Evolutionary conservation across 2,329 filamentous ascomycete genomes (phyloP).

Genomic region (Colletotrichum sidae): DNA sequence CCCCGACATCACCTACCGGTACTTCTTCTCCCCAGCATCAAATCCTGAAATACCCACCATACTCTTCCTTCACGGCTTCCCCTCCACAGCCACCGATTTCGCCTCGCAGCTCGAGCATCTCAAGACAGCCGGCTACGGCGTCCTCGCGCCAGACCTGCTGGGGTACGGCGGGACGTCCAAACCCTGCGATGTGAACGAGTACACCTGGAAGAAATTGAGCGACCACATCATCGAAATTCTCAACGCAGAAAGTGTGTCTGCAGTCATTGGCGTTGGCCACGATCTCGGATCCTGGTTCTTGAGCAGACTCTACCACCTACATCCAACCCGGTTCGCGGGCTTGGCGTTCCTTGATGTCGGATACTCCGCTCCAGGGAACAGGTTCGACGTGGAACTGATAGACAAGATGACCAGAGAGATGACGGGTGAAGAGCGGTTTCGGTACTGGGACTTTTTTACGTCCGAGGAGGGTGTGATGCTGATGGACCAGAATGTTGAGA

Average conservation of each 20-base stretch:
- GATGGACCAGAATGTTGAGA: slow-evolving; percentile 20
- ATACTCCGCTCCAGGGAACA: slow-evolving; percentile 42
- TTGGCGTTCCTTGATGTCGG: slow-evolving; percentile 47
- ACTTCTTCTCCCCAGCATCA: slow-evolving; percentile 47
- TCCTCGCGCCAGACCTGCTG: slow-evolving; percentile 62
- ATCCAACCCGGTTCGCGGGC: slow-evolving; percentile 39
- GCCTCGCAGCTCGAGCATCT: slow-evolving; percentile 50
- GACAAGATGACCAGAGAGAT: slow-evolving; percentile 45
- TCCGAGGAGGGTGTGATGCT: slow-evolving; percentile 8
- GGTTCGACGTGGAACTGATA: slow-evolving; percentile 46
- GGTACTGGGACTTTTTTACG: slow-evolving; percentile 33
- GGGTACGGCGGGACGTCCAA: slow-evolving; percentile 86
- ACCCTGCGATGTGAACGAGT: slow-evolving; percentile 79
- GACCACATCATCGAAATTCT: slow-evolving; percentile 81
- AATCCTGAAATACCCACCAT: slow-evolving; percentile 46
- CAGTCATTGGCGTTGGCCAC: slow-evolving; percentile 69
- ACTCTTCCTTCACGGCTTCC: slow-evolving; percentile 62
- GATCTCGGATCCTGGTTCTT: slow-evolving; percentile 50
- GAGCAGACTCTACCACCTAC: slow-evolving; percentile 44
- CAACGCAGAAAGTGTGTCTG: slow-evolving; percentile 79
- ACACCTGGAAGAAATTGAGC: slow-evolving; percentile 86
- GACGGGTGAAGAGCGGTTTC: slow-evolving; percentile 29
- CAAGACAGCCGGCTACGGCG: slow-evolving; percentile 50
- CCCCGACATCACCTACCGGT: slow-evolving; percentile 36
- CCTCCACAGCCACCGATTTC: slow-evolving; percentile 59